These are phyloP conservation scores for Sphenostylis stenocarpa DNA, from an alignment of 306 rosid genomes.

Conservation along the genomic window DNA sequence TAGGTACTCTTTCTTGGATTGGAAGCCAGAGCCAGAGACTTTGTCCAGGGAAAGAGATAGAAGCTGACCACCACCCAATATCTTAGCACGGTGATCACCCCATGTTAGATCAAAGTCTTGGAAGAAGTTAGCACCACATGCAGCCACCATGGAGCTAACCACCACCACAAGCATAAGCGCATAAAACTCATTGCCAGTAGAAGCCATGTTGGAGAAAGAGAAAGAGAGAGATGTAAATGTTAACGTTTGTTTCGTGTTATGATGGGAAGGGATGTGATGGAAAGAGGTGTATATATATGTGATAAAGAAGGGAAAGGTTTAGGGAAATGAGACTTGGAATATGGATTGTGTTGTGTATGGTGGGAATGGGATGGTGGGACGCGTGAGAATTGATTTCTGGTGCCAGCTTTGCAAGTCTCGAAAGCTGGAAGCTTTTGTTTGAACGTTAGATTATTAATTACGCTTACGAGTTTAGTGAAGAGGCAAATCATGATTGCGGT, in stretches of 20 bases:
- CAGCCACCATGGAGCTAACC: constrained; percentile 39
- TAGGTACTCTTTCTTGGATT: constrained; percentile 62
- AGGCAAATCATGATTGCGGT: background rate
- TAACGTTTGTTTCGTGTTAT: background rate
- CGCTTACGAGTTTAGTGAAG: constrained; percentile 15
- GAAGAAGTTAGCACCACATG: constrained; percentile 52
- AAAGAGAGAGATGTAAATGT: background rate
- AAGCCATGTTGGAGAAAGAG: constrained; percentile 40
- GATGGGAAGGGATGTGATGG: constrained; percentile 38
- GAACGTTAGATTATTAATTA: constrained; percentile 24
- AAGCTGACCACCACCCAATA: constrained; percentile 65
- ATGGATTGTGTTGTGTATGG: constrained; percentile 20
- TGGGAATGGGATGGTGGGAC: constrained; percentile 37
- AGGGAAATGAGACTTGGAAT: constrained; percentile 16
- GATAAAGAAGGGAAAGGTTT: background rate
- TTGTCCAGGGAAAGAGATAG: constrained; percentile 71
- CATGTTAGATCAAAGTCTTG: constrained; percentile 75
- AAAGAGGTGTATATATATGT: constrained; percentile 36
- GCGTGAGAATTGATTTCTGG: constrained; percentile 57
- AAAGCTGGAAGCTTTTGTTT: constrained; percentile 69
- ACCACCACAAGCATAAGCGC: constrained; percentile 27
- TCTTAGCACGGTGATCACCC: constrained; percentile 73
- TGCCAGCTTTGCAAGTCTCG: constrained; percentile 59
- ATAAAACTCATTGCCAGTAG: constrained; percentile 1
- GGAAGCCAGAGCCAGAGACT: constrained; percentile 85